phyloP scores from a whole-genome alignment of 306 rosid genomes.

The Fragaria vesca region DNA sequence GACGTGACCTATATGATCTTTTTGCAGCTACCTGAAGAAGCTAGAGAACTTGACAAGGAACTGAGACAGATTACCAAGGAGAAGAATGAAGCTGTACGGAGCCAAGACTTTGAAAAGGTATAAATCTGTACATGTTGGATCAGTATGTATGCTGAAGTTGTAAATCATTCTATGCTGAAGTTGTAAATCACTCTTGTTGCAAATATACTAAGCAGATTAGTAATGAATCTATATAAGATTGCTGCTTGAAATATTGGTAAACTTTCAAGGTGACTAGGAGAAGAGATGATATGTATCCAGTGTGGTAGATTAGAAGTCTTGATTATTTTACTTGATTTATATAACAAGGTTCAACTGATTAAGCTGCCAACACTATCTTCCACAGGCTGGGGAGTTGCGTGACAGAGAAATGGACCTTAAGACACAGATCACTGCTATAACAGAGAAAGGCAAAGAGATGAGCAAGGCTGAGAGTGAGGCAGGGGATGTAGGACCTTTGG shows the following conservation, averaged over 20 bases:
- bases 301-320: background rate
- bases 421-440: constrained; percentile 76
- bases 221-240: background rate
- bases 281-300: background rate
- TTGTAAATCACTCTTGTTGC: background rate
- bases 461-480: constrained; percentile 95
- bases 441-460: constrained; percentile 93
- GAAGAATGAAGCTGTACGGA: constrained; percentile 83
- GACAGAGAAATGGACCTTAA: constrained; percentile 92
- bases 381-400: constrained; percentile 89
- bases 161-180: background rate
- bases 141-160: background rate
- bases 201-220: background rate
- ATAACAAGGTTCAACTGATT: background rate
- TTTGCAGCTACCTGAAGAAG: constrained; percentile 87
- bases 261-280: background rate
- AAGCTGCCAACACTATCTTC: constrained; percentile 17
- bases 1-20: constrained; percentile 15
- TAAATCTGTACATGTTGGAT: background rate
- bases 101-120: constrained; percentile 98
- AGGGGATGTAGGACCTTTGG: constrained; percentile 77
- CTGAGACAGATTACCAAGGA: constrained; percentile 86
- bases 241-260: background rate
- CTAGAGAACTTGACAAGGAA: constrained; percentile 84
- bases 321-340: background rate